Base-by-base conservation (phyloP, 345 rosid genomes). In the Hibiscus tridactylites region DNA sequence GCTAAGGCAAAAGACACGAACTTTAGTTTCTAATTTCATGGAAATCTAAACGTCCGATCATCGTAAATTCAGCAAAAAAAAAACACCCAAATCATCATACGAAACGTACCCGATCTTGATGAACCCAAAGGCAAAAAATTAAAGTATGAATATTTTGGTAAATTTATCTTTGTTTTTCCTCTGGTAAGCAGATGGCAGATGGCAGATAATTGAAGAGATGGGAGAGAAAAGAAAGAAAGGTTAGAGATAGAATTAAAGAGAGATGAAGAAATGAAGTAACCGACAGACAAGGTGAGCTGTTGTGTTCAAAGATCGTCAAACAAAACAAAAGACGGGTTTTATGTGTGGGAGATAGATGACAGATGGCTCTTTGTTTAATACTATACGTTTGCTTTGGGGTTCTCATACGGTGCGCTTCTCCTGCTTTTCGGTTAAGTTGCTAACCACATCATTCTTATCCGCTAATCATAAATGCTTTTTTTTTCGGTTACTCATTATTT, bases 391-490 rank as follows among this genome's bases (percentile, higher is more conserved):
- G 6, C 6, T 33, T 4, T 33, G 37, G 37, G 37, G 37, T 33
- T 33, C 37, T 33, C 37, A 33, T 33, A 33, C 37, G 37, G 37
- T 33, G 37, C 6, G 37, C 24, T 5, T 2, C 16, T 9, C 58
- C 28, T n/a, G 12, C 15, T 26, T 26, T 69, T 16, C 11, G 10
- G 10, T 53, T 17, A 17, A 12, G 62, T 31, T 29, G 37, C 9
- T 0, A 53, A 35, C 31, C 33, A 49, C 17, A 49, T 49, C 17
- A 49, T 49, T 49, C 44, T 49, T 17, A 49, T 49, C 12, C 54
- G 17, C 54, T 15, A 1, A 96, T 95, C 59, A 91, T 97, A 69
- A 94, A 96, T 21, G 24, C 24, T 0, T 21, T 28, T 28, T 28
- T 28, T 28, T 28, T 28, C 3, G 31, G 31, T 28, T 28, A 28